These are phyloP conservation scores for Ilex asprella DNA, from an alignment of 257 asterid genomes.

Conservation along the genomic window DNA sequence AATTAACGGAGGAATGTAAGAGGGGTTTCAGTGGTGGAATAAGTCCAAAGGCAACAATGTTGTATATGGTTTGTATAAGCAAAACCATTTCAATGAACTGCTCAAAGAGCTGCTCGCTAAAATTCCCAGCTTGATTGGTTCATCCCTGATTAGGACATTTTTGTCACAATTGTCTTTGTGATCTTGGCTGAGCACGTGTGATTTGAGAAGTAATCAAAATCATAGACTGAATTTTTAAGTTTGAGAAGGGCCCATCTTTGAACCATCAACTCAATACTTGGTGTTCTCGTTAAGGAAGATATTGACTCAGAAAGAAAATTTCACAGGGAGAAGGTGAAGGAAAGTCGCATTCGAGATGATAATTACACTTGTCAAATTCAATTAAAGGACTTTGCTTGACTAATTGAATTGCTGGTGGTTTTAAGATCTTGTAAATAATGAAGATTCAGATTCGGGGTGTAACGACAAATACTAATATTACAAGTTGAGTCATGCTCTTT, in stretches of 20 bases:
- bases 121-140: conserved; percentile 62
- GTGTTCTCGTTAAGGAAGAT: conserved; percentile 78
- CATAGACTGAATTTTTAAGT: conserved; percentile 48
- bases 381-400: conserved; percentile 95
- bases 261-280: conserved; percentile 81
- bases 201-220: conserved; percentile 51
- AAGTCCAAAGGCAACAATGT: conserved; percentile 64
- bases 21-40: conserved; percentile 23
- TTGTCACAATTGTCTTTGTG: conserved; percentile 61
- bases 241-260: conserved; percentile 59
- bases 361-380: conserved; percentile 72
- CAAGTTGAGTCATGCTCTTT: conserved; percentile 65
- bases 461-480: conserved; percentile 52
- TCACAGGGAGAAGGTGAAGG: conserved; percentile 76
- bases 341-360: conserved; percentile 56
- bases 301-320: conserved; percentile 85
- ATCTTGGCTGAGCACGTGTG: conserved; percentile 62
- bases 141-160: conserved; percentile 66
- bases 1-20: conserved; percentile 42
- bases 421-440: conserved; percentile 71
- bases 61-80: conserved; percentile 62
- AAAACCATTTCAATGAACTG: conserved; percentile 34
- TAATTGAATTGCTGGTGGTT: conserved; percentile 78
- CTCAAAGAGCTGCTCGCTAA: conserved; percentile 67
- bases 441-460: conserved; percentile 44